These are phyloP conservation scores for Porcisia hertigi DNA, from an alignment of 208 protist species.

Conservation along the genomic window DNA sequence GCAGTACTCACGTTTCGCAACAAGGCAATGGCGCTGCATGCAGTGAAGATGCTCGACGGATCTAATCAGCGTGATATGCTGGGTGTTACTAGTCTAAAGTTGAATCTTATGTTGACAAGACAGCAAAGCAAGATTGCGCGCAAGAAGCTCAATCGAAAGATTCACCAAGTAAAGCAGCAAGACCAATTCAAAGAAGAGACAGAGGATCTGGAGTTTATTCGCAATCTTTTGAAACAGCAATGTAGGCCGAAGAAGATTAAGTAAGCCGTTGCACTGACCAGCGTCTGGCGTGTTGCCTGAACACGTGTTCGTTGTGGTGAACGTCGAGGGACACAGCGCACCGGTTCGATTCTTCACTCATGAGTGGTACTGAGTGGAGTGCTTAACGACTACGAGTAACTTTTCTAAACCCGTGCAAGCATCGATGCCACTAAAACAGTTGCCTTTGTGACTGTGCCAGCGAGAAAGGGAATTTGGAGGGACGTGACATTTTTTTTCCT, in stretches of 20 bases:
- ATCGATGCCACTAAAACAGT: not conserved
- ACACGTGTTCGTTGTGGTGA: not conserved
- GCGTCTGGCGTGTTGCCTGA: not conserved
- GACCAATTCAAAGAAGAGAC: slow-evolving; percentile 34
- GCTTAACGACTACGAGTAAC: slow-evolving; percentile 1
- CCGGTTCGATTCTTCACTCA: not conserved
- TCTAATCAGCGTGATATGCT: slow-evolving; percentile 81
- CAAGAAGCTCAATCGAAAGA: slow-evolving; percentile 50
- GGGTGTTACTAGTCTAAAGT: slow-evolving; percentile 68
- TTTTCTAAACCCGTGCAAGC: not conserved
- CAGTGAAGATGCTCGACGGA: slow-evolving; percentile 76
- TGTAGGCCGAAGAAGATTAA: slow-evolving; percentile 15
- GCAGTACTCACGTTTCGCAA: slow-evolving; percentile 90
- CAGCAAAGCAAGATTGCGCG: slow-evolving; percentile 71
- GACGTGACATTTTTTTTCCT: not conserved
- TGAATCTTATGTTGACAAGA: slow-evolving; percentile 79
- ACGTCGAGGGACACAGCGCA: not conserved
- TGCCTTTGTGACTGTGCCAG: not conserved
- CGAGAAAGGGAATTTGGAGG: not conserved
- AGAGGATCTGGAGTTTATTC: slow-evolving; percentile 72
- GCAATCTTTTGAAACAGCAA: slow-evolving; percentile 59
- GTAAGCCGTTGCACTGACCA: not conserved
- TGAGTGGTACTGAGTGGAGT: not conserved
- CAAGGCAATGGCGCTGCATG: slow-evolving; percentile 84
- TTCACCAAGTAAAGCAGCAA: slow-evolving; percentile 30